A percentile compares a stretch with the other conserved stretches of the same genome.
These are phyloP conservation scores for Orychophragmus violaceus DNA, from an alignment of 345 rosid genomes.

Conservation along the genomic window DNA sequence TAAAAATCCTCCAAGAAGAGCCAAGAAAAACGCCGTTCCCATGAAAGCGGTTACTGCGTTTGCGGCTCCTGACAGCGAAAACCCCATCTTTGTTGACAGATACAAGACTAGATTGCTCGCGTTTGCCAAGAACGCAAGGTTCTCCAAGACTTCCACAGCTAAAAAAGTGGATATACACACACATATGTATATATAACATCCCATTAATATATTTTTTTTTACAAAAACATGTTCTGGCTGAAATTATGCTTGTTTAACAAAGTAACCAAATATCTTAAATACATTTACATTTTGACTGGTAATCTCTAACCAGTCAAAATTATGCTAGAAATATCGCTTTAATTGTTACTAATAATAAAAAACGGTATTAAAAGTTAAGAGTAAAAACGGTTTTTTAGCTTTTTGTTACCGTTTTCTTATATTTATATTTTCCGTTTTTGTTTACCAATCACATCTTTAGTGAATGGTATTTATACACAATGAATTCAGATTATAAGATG, in stretches of 20 bases:
- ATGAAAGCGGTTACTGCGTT: constrained; percentile 78
- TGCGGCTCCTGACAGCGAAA: constrained; percentile 76
- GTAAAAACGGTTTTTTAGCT: too few relatives aligned
- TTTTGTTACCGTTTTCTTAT: too few relatives aligned
- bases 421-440: too few relatives aligned
- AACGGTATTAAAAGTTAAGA: too few relatives aligned
- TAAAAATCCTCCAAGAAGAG: constrained; percentile 81
- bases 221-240: neutral
- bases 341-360: too few relatives aligned
- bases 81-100: constrained; percentile 62
- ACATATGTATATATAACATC: neutral
- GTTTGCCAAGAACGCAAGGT: constrained; percentile 79
- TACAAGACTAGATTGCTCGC: constrained; percentile 93
- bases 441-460: too few relatives aligned
- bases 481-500: too few relatives aligned
- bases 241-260: neutral
- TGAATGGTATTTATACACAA: too few relatives aligned
- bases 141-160: constrained; percentile 88
- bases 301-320: too few relatives aligned
- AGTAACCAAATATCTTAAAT: neutral
- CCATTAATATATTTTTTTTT: neutral
- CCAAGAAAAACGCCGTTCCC: constrained; percentile 87
- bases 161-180: neutral
- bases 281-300: too few relatives aligned
- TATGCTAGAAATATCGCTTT: too few relatives aligned